These are phyloP conservation scores for Ailanthus altissimus DNA, from an alignment of 345 rosid species.

Conservation along the genomic window DNA sequence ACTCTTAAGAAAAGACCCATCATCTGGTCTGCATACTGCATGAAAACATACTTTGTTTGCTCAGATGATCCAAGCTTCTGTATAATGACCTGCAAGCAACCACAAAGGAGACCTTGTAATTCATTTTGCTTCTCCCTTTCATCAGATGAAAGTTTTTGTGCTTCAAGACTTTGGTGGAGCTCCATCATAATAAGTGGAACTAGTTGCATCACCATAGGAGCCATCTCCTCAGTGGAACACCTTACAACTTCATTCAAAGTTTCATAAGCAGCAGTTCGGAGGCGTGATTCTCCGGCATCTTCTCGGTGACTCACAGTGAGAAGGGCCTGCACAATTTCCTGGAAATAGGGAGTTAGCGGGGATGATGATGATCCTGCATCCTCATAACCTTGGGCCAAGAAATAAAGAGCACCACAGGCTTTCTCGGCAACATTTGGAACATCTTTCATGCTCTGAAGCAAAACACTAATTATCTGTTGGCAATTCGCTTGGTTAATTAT, in stretches of 20 bases:
- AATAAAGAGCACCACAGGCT: slow-evolving; percentile 75
- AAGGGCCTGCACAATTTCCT: slow-evolving; percentile 47
- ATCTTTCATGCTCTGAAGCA: slow-evolving; percentile 72
- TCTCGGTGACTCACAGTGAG: slow-evolving; percentile 43
- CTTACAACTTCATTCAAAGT: slow-evolving; percentile 72
- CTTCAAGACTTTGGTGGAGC: slow-evolving; percentile 42
- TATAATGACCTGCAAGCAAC: slow-evolving; percentile 46
- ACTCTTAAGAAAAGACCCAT: slow-evolving; percentile 49
- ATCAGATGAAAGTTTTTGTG: slow-evolving; percentile 34
- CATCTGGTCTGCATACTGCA: slow-evolving; percentile 46
- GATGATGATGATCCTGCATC: slow-evolving; percentile 44
- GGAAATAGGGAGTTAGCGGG: slow-evolving; percentile 42
- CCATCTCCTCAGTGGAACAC: slow-evolving; percentile 51
- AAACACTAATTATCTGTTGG: slow-evolving; percentile 74
- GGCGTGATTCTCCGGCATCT: slow-evolving; percentile 74
- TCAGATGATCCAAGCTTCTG: slow-evolving; percentile 44
- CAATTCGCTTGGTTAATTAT: slow-evolving; percentile 68
- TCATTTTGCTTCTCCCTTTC: slow-evolving; percentile 44
- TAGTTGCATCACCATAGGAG: slow-evolving; percentile 40
- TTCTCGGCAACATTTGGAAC: slow-evolving; percentile 73
- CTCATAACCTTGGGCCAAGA: slow-evolving; percentile 74
- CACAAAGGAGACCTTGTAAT: slow-evolving; percentile 47
- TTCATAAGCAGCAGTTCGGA: slow-evolving; percentile 75
- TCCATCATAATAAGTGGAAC: slow-evolving; percentile 40
- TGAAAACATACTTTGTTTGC: slow-evolving; percentile 36